Evolutionary conservation across 371 early-diverging fungal genomes (phyloP).

Genomic region (Nematocida minor): DNA sequence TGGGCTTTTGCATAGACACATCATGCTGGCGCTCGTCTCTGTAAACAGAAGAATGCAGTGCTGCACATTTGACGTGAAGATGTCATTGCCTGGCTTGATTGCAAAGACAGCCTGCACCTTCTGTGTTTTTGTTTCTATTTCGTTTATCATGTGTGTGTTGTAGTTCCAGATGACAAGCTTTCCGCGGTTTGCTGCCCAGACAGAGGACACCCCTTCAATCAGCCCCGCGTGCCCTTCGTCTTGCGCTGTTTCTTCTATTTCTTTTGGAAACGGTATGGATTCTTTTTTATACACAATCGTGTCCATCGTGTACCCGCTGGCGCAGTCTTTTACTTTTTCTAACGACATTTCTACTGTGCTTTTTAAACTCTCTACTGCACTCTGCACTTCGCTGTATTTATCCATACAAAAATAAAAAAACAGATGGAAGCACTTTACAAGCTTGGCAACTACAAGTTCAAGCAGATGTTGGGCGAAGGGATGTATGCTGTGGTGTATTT

Average conservation of each 20-base stretch:
- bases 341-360: not conserved
- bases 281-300: constrained; percentile 36
- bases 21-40: not conserved
- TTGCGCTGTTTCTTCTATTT: constrained; percentile 10
- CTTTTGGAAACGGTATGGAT: not conserved
- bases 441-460: constrained; percentile 57
- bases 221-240: constrained; percentile 25
- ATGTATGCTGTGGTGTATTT: constrained; percentile 71
- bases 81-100: not conserved
- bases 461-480: constrained; percentile 68
- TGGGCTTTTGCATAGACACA: constrained; percentile 44
- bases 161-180: constrained; percentile 42
- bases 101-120: constrained; percentile 13
- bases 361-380: not conserved
- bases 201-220: constrained; percentile 24
- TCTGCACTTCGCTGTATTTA: constrained; percentile 49
- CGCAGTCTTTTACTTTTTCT: constrained; percentile 17
- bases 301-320: constrained; percentile 24
- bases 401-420: constrained; percentile 50
- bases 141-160: constrained; percentile 10
- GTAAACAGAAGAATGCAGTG: constrained; percentile 31
- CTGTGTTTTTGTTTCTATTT: constrained; percentile 19
- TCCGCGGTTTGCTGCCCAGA: constrained; percentile 5
- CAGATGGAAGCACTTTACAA: constrained; percentile 41
- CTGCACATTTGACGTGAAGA: constrained; percentile 17